Percentiles rank a stretch among this genome's conserved stretches.
phyloP scores from a whole-genome alignment of 306 rosid genomes.

The Medicago lupulina region DNA sequence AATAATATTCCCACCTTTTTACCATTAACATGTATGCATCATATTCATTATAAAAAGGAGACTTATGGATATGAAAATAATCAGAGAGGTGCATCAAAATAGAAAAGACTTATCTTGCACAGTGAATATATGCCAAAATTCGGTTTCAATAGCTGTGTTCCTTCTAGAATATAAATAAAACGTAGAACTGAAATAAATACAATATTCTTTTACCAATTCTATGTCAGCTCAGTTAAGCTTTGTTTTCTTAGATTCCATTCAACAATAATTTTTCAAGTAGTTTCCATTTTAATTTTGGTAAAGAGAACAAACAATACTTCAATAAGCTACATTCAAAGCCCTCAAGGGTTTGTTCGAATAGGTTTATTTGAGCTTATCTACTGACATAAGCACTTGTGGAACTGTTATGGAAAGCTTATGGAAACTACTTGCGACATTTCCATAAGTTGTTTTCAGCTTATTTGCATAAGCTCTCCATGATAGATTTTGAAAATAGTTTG shows the following conservation, averaged over 20 bases:
- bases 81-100: not conserved
- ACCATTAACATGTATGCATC: conserved; percentile 20
- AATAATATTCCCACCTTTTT: not conserved
- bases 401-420: not conserved
- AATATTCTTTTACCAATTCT: not conserved
- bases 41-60: not conserved
- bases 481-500: too few species aligned
- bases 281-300: not conserved
- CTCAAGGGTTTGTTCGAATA: not conserved
- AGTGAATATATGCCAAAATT: conserved; percentile 3
- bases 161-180: not conserved
- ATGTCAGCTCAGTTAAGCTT: not conserved
- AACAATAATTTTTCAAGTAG: not conserved
- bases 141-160: conserved; percentile 1
- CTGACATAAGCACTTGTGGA: not conserved
- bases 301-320: conserved; percentile 7
- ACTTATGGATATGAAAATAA: not conserved
- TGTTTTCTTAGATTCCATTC: conserved; percentile 15
- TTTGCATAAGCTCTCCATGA: too few species aligned
- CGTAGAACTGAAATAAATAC: not conserved
- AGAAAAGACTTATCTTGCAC: not conserved
- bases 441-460: too few species aligned
- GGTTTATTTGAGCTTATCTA: not conserved
- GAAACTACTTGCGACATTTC: not conserved
- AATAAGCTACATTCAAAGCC: conserved; percentile 7